These are phyloP conservation scores for Boletellus ananas DNA, from an alignment of 768 basidiomycete genomes.

Conservation along the genomic window DNA sequence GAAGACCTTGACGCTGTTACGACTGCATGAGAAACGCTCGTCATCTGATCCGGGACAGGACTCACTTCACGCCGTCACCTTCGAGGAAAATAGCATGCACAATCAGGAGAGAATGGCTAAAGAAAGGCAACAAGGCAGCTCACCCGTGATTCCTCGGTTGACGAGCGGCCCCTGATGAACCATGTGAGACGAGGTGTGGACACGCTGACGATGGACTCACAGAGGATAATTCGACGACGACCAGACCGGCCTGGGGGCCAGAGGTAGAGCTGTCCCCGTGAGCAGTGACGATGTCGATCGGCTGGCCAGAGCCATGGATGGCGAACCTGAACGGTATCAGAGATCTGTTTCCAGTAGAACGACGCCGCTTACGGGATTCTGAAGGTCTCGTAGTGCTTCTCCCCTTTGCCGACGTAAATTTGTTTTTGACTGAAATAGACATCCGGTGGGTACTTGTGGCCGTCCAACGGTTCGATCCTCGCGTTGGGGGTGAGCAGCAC, in stretches of 20 bases:
- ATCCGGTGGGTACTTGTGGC: background rate
- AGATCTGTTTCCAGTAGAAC: background rate
- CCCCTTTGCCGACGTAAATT: background rate
- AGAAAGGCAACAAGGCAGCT: background rate
- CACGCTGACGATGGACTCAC: background rate
- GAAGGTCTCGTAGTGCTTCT: background rate
- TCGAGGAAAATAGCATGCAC: background rate
- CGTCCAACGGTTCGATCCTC: background rate
- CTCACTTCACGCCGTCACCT: background rate
- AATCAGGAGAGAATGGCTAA: background rate
- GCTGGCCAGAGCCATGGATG: background rate
- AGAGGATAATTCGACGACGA: background rate
- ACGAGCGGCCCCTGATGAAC: background rate
- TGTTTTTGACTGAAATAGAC: background rate
- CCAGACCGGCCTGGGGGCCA: background rate
- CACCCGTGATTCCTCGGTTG: background rate
- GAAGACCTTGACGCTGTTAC: background rate
- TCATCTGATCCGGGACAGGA: too few species aligned
- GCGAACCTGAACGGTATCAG: background rate
- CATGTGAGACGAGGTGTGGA: background rate
- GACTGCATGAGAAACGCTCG: background rate
- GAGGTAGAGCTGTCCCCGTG: background rate
- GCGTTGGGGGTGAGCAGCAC: background rate
- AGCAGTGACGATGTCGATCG: background rate
- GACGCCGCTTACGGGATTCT: background rate